Percentiles rank a stretch among this genome's conserved stretches.
These are phyloP conservation scores for Conoideocrella luteorostrata DNA, from an alignment of 2,329 filamentous ascomycete genomes.

Conservation along the genomic window DNA sequence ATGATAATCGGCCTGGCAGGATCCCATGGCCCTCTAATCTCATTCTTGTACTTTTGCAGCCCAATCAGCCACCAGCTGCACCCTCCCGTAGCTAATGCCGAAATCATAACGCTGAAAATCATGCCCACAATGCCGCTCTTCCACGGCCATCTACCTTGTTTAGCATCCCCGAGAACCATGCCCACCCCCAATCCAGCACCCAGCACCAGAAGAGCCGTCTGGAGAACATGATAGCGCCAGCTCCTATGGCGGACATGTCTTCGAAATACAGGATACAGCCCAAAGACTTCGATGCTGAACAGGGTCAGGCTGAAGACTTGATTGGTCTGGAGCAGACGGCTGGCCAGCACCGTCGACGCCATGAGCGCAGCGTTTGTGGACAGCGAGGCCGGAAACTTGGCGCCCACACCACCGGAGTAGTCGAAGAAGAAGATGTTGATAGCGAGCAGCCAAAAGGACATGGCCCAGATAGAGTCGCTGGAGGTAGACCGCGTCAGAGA, in stretches of 20 bases:
- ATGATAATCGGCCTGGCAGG: slow-evolving; percentile 84
- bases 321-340: slow-evolving; percentile 78
- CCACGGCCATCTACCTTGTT: slow-evolving; percentile 40
- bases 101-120: slow-evolving; percentile 66
- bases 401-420: slow-evolving; percentile 66
- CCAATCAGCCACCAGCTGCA: slow-evolving; percentile 98
- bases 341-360: slow-evolving; percentile 91
- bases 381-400: slow-evolving; percentile 64
- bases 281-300: slow-evolving; percentile 96
- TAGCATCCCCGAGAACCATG: slow-evolving; percentile 44
- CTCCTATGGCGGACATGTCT: slow-evolving; percentile 76
- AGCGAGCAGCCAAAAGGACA: slow-evolving; percentile 85
- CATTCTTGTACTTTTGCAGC: slow-evolving; percentile 97
- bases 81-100: slow-evolving; percentile 76
- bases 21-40: slow-evolving; percentile 97
- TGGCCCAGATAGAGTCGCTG: slow-evolving; percentile 93
- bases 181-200: slow-evolving; percentile 75
- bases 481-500: slow-evolving; percentile 91
- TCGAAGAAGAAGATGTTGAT: slow-evolving; percentile 99
- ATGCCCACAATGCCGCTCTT: slow-evolving; percentile 62
- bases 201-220: slow-evolving; percentile 71
- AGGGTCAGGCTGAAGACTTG: slow-evolving; percentile 93
- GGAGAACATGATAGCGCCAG: slow-evolving; percentile 70
- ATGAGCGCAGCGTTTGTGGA: slow-evolving; percentile 96
- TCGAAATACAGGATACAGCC: slow-evolving; percentile 95